These are phyloP conservation scores for Trametes pubescens DNA, from an alignment of 1,284 basidiomycete species.

Conservation along the genomic window DNA sequence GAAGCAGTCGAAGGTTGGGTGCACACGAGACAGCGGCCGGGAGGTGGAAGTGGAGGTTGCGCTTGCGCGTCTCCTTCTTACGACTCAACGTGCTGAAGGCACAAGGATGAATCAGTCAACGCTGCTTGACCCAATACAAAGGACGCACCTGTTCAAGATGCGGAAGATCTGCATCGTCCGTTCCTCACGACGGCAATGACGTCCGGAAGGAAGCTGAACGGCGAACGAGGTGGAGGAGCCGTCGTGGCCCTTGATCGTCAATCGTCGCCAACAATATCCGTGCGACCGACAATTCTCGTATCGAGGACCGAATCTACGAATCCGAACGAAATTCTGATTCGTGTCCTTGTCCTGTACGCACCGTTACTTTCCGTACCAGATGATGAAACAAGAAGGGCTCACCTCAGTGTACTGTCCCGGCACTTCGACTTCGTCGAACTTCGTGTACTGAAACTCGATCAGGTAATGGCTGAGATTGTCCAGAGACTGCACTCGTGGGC, in stretches of 20 bases:
- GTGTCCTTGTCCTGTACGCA: conserved; percentile 88
- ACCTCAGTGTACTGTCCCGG: conserved; percentile 99
- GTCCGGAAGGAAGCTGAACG: conserved; percentile 89
- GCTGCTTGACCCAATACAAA: conserved; percentile 18
- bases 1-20: conserved; percentile 85
- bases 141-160: conserved; percentile 86
- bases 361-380: neutral
- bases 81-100: conserved; percentile 75
- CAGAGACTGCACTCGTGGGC: conserved; percentile 88
- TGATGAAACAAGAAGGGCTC: conserved; percentile 30
- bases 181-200: conserved; percentile 94
- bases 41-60: conserved; percentile 92
- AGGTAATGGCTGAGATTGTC: conserved; percentile 94
- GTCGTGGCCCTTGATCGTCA: conserved; percentile 94
- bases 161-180: conserved; percentile 92
- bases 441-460: conserved; percentile 97
- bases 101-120: neutral
- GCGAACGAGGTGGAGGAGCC: conserved; percentile 90
- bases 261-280: conserved; percentile 89
- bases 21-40: conserved; percentile 90
- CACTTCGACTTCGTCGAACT: conserved; percentile 98
- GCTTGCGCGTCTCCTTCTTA: conserved; percentile 93
- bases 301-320: conserved; percentile 90
- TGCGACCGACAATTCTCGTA: conserved; percentile 90
- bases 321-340: conserved; percentile 92